Conservation (phyloP, 2,329 filamentous ascomycete species). For the Thelonectria rubi region DNA sequence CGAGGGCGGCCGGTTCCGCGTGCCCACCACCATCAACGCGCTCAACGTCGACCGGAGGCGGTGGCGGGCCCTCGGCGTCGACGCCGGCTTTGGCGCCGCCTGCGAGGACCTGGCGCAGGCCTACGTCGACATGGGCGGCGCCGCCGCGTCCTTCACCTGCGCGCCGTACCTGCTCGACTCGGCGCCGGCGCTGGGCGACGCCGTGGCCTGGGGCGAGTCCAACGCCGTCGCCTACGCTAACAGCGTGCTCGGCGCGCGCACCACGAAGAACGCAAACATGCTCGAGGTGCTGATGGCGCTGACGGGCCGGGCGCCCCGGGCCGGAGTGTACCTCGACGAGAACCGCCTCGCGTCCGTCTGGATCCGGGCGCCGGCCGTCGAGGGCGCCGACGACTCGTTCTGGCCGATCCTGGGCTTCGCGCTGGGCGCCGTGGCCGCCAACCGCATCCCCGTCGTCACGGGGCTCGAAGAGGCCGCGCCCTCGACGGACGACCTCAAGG, state of each 20-base stretch:
- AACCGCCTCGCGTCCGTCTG: conserved; percentile 25
- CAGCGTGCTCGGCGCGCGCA: conserved; percentile 34
- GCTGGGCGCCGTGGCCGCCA: conserved; percentile 26
- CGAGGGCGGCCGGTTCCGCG: conserved; percentile 27
- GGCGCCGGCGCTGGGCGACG: conserved; percentile 24
- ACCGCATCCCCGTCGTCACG: conserved; percentile 27
- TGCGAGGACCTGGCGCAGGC: conserved; percentile 25
- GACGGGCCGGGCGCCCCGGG: conserved; percentile 31
- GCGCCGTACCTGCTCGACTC: conserved; percentile 34
- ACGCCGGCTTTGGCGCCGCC: conserved; percentile 22
- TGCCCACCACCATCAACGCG: conserved; percentile 33
- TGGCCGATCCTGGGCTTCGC: conserved; percentile 31
- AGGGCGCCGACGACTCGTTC: conserved; percentile 29
- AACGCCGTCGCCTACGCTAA: conserved; percentile 38
- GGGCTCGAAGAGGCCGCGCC: conserved; percentile 25
- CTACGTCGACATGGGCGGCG: conserved; percentile 33
- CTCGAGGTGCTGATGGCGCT: conserved; percentile 32
- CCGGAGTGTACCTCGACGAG: conserved; percentile 21
- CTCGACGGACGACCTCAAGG: conserved; percentile 32
- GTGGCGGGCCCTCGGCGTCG: conserved; percentile 29
- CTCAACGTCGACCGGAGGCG: conserved; percentile 32
- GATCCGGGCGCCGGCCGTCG: not conserved
- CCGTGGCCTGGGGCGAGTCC: conserved; percentile 33
- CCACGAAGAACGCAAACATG: conserved; percentile 33
- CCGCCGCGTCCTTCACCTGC: conserved; percentile 26